phyloP scores from a whole-genome alignment of 306 rosid species.

The Sindora glabra region DNA sequence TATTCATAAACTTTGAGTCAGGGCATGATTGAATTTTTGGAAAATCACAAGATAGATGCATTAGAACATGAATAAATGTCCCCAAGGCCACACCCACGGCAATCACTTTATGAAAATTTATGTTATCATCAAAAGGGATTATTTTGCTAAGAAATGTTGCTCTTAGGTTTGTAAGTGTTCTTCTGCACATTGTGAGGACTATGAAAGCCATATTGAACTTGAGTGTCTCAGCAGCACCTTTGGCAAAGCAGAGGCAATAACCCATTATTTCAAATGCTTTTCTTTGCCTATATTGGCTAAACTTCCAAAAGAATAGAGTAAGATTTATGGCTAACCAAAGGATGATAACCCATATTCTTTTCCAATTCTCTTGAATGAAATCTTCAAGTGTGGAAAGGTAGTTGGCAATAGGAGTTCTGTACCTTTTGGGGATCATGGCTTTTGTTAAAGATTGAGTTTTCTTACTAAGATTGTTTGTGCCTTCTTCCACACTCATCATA shows the following conservation, averaged over 20 bases:
- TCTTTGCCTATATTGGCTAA: slow-evolving; percentile 33
- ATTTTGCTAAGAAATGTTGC: slow-evolving; percentile 49
- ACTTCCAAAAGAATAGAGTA: slow-evolving; percentile 60
- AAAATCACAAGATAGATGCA: slow-evolving; percentile 71
- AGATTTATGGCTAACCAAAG: slow-evolving; percentile 55
- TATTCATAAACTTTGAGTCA: slow-evolving; percentile 21
- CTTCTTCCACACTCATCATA: slow-evolving; percentile 47
- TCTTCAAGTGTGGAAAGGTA: slow-evolving; percentile 17
- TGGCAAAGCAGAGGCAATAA: slow-evolving; percentile 68
- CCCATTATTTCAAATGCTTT: slow-evolving; percentile 68
- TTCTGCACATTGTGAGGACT: slow-evolving; percentile 76
- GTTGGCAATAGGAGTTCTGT: slow-evolving; percentile 51
- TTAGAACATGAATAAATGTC: slow-evolving; percentile 34
- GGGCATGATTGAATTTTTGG: slow-evolving; percentile 54
- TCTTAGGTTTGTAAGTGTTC: slow-evolving; percentile 64
- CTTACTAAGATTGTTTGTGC: slow-evolving; percentile 1
- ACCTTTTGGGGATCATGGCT: slow-evolving; percentile 65
- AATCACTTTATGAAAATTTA: slow-evolving; percentile 70
- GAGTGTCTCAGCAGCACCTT: slow-evolving; percentile 91
- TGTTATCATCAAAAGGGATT: slow-evolving; percentile 82
- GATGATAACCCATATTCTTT: slow-evolving; percentile 55
- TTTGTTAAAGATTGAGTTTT: slow-evolving; percentile 35
- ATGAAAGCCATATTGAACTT: slow-evolving; percentile 92
- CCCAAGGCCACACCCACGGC: slow-evolving; percentile 52
- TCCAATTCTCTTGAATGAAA: slow-evolving; percentile 51